These are phyloP conservation scores for Aspergillus leporis DNA, from an alignment of 495 filamentous ascomycete genomes.

Conservation along the genomic window DNA sequence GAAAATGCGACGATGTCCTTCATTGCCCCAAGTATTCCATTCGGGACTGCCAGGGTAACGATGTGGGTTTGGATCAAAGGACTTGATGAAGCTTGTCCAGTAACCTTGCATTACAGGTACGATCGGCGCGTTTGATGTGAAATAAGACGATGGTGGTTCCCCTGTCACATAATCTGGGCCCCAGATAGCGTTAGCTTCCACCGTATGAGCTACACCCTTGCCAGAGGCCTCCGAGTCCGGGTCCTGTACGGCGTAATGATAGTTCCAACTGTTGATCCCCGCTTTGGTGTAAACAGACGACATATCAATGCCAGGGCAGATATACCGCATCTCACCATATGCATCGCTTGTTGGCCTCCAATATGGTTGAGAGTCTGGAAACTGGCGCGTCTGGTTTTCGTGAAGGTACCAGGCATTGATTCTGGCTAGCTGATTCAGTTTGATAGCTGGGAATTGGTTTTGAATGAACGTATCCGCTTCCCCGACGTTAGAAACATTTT, in stretches of 20 bases:
- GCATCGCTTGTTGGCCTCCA: conserved; percentile 61
- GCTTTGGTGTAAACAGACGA: conserved; percentile 42
- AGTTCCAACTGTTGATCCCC: conserved; percentile 55
- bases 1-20: conserved; percentile 46
- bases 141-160: conserved; percentile 54
- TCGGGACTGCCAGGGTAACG: conserved; percentile 41
- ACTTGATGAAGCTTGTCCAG: conserved; percentile 68
- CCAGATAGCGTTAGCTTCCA: conserved; percentile 65
- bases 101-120: conserved; percentile 63
- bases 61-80: conserved; percentile 62
- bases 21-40: conserved; percentile 49
- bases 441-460: conserved; percentile 63
- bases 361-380: conserved; percentile 49
- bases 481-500: conserved; percentile 43
- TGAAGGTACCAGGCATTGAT: conserved; percentile 63
- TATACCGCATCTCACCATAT: conserved; percentile 76
- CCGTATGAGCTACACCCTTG: conserved; percentile 60
- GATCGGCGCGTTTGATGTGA: conserved; percentile 49
- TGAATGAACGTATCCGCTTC: conserved; percentile 56
- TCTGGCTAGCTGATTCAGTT: conserved; percentile 46
- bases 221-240: conserved; percentile 47
- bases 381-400: conserved; percentile 36
- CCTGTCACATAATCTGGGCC: conserved; percentile 45
- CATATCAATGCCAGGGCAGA: conserved; percentile 63
- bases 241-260: conserved; percentile 66